These are phyloP conservation scores for Colletotrichum viniferum DNA, from an alignment of 2,329 filamentous ascomycete genomes.

Conservation along the genomic window DNA sequence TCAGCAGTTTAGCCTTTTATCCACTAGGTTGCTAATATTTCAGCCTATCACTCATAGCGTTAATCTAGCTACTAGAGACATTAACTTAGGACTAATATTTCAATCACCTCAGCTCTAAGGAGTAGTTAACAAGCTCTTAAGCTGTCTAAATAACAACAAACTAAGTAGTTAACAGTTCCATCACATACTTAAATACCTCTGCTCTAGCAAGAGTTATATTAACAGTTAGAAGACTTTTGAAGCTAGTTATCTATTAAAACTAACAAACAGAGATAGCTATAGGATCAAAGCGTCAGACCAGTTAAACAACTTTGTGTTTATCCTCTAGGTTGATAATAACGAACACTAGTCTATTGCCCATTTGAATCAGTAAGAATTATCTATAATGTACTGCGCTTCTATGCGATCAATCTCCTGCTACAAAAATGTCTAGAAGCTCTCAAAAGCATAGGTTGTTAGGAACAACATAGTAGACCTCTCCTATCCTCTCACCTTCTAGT, in stretches of 20 bases:
- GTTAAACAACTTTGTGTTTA: not conserved
- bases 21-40: not conserved
- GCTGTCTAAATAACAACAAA: accelerated
- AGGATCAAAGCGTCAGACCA: not conserved
- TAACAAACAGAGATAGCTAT: not conserved
- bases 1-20: not conserved
- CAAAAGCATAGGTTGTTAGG: not conserved
- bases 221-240: not conserved
- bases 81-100: no score
- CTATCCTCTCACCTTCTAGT: not conserved
- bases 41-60: not conserved
- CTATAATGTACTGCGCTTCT: not conserved
- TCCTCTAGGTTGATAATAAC: not conserved
- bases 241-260: not conserved
- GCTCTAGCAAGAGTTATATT: accelerated
- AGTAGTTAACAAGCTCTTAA: not conserved
- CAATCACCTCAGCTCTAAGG: not conserved
- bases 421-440: accelerated
- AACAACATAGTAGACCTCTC: not conserved
- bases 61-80: not conserved
- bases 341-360: not conserved
- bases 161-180: not conserved
- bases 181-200: not conserved
- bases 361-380: not conserved
- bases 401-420: not conserved